Base-by-base conservation (phyloP, 1,284 basidiomycete genomes). In the Austropuccinia psidii region DNA sequence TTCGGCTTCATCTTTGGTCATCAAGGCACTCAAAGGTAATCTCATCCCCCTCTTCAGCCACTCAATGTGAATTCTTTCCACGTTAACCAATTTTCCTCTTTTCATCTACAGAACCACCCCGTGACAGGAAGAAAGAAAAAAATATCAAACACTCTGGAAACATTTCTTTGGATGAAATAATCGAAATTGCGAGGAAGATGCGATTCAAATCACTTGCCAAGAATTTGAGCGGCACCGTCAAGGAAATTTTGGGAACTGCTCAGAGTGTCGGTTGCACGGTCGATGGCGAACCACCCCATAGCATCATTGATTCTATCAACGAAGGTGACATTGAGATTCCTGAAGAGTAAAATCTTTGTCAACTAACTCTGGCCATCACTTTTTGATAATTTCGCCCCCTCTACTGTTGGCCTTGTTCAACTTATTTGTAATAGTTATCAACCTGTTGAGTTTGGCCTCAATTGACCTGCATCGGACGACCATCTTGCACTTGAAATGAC, bases 81-180 rank as follows among this genome's bases (percentile, higher is more conserved):
- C 31, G 5, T 47, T 47, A 4, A 1, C 9, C 43, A 35, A n/a
- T 37, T 27, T 31, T 31, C 64, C 39, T 62, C 21, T n/a, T 41
- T 45, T 13, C 15, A 24, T 55, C 4, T 76, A n/a, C 81, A 93
- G 94, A 98, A 86, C 95, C 95, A 78, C 93, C 93, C 80, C 93
- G 95, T 82, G 95, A 98, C 86, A 89, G 96, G 80, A 99, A 99
- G 85, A 99, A 99, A 88, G 93, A 98, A 87, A 99, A 99, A 87
- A 98, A 98, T 87, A 95, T 98, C 85, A 94, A 93, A 83, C 96
- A 99, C 87, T 84, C 84, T 76, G 96, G 96, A 77, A 98, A 98
- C 86, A 87, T 99, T 78, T 82, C 93, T 75, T 86, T 98, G 75
- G 95, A 98, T 81, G 91, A 96, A 84, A 93, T 98, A 81, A 84